Evolutionary conservation across 2,329 filamentous ascomycete species (phyloP).

Genomic region (Aquanectria penicillioides): DNA sequence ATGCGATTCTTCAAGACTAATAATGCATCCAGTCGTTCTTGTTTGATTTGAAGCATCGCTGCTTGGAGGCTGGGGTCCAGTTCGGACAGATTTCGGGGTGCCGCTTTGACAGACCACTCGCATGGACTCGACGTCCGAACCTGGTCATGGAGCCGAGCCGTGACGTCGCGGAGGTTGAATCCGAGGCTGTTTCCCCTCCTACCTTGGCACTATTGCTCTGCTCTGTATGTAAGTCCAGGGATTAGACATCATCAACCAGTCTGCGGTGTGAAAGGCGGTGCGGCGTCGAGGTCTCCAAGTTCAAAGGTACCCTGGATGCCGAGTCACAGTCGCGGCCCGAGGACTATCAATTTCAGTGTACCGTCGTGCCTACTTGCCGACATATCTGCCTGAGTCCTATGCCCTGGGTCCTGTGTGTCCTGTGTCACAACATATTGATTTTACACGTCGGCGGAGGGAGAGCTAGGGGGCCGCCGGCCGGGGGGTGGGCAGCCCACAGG

Average conservation of each 20-base stretch:
- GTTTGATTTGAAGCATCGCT: not conserved
- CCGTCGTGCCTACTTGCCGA: too few relatives aligned
- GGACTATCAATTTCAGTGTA: slow-evolving; percentile 2
- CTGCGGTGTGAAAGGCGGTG: too few relatives aligned
- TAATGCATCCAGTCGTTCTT: not conserved
- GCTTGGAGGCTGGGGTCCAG: not conserved
- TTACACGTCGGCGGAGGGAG: slow-evolving; percentile 9
- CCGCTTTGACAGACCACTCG: not conserved
- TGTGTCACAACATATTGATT: slow-evolving; percentile 13
- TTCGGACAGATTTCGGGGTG: not conserved
- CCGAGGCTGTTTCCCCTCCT: too few relatives aligned
- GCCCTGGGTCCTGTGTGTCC: not conserved
- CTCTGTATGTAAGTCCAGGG: too few relatives aligned
- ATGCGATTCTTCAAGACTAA: not conserved
- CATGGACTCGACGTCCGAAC: not conserved
- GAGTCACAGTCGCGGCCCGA: not conserved
- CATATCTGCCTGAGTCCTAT: too few relatives aligned
- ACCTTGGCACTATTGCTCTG: too few relatives aligned
- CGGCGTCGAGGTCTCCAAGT: not conserved
- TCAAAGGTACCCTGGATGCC: not conserved
- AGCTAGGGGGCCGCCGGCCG: slow-evolving; percentile 10
- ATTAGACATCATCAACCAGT: too few relatives aligned
- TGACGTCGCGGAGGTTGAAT: slow-evolving; percentile 13
- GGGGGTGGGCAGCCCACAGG: slow-evolving; percentile 13
- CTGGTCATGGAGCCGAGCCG: not conserved